These are phyloP conservation scores for Dichotomopilus funicola DNA, from an alignment of 2,329 filamentous ascomycete species.

Conservation along the genomic window DNA sequence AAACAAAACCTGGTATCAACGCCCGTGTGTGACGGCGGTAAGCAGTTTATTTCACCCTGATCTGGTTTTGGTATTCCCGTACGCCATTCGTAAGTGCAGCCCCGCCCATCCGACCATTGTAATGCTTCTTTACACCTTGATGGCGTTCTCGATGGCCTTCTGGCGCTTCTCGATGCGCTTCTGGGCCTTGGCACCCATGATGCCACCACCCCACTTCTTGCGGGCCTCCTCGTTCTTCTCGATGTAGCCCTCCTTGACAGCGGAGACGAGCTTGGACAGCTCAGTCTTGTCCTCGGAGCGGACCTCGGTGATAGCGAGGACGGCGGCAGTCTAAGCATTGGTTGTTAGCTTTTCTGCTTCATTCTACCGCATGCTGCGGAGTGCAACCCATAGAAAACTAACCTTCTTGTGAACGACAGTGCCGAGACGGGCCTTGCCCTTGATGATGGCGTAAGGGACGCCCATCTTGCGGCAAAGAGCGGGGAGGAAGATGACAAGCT, in stretches of 20 bases:
- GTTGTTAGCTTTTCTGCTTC: too few species aligned
- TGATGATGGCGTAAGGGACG: constrained; percentile 97
- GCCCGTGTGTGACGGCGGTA: constrained; percentile 22
- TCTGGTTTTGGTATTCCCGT: constrained; percentile 32
- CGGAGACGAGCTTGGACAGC: constrained; percentile 90
- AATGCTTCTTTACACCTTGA: constrained; percentile 77
- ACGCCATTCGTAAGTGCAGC: constrained; percentile 30
- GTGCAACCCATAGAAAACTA: background rate
- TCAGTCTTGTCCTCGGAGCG: constrained; percentile 97
- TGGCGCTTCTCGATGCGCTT: constrained; percentile 73
- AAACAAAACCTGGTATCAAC: constrained; percentile 16
- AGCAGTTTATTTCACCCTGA: constrained; percentile 26
- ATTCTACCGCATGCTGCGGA: background rate
- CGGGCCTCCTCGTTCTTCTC: constrained; percentile 90
- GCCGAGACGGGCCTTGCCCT: constrained; percentile 98
- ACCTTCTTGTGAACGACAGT: constrained; percentile 99
- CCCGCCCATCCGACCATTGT: constrained; percentile 23
- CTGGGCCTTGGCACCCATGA: constrained; percentile 95
- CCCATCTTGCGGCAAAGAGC: constrained; percentile 99
- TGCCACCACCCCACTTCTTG: constrained; percentile 98
- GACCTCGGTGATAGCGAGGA: constrained; percentile 92
- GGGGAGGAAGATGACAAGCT: constrained; percentile 98
- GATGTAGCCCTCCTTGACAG: constrained; percentile 96
- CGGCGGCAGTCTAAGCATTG: constrained; percentile 75
- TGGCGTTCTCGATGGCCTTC: constrained; percentile 87